These are phyloP conservation scores for Aspergillaceae sp. DNA, from an alignment of 2,329 filamentous ascomycete genomes.

Conservation along the genomic window DNA sequence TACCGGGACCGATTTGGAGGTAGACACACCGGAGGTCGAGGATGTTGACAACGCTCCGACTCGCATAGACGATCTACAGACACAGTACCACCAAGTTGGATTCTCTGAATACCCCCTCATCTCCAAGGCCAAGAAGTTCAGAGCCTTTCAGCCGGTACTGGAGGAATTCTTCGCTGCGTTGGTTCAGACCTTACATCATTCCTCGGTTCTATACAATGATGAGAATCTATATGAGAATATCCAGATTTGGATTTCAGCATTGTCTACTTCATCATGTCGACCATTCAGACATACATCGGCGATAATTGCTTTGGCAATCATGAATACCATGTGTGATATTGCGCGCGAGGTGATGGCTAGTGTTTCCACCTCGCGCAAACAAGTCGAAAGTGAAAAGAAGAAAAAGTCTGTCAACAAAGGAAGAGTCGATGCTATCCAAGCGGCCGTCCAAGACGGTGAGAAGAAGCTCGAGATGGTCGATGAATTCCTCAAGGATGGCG, in stretches of 20 bases:
- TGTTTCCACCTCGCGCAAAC: constrained; percentile 67
- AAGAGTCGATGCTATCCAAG: constrained; percentile 64
- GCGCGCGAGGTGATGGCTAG: constrained; percentile 62
- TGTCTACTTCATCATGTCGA: constrained; percentile 79
- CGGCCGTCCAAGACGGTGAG: constrained; percentile 61
- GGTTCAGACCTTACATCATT: constrained; percentile 68
- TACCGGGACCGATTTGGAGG: constrained; percentile 70
- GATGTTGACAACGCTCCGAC: constrained; percentile 81
- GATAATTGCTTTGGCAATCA: constrained; percentile 70
- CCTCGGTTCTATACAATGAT: constrained; percentile 72
- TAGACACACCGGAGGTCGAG: constrained; percentile 74
- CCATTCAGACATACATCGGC: constrained; percentile 94
- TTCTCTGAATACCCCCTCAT: constrained; percentile 89
- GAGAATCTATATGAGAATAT: constrained; percentile 75
- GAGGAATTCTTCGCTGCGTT: constrained; percentile 71
- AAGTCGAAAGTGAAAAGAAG: constrained; percentile 69
- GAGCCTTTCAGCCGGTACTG: constrained; percentile 68
- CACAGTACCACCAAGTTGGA: constrained; percentile 72
- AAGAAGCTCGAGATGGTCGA: constrained; percentile 62
- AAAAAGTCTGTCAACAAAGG: constrained; percentile 66
- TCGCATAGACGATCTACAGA: constrained; percentile 74
- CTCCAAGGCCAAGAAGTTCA: constrained; percentile 66
- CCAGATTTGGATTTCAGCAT: constrained; percentile 77
- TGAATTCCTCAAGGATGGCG: constrained; percentile 70
- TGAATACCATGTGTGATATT: constrained; percentile 66